Evolutionary conservation across 768 basidiomycete species (phyloP).

Genomic region (Kwoniella bestiolae): DNA sequence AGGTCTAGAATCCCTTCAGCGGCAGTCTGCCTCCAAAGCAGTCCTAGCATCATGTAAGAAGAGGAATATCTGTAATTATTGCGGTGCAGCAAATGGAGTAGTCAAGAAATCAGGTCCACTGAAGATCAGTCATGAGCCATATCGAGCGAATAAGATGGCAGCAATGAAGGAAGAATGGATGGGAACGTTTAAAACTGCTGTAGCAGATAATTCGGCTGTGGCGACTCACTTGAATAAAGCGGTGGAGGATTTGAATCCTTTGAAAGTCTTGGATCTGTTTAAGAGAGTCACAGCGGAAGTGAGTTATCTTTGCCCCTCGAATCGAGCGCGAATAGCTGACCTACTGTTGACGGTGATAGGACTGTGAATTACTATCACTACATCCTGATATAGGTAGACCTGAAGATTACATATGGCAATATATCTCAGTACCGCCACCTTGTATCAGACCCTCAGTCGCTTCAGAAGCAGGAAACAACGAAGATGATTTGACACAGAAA

Average conservation of each 20-base stretch:
- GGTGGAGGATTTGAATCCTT: conserved; percentile 88
- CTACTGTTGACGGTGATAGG: conserved; percentile 61
- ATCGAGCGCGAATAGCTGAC: not conserved
- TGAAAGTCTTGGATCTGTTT: conserved; percentile 92
- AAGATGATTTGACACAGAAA: conserved; percentile 97
- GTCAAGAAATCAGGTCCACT: conserved; percentile 91
- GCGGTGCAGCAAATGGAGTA: conserved; percentile 87
- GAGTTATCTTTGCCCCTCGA: conserved; percentile 20
- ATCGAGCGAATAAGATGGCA: conserved; percentile 82
- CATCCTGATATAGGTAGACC: conserved; percentile 87
- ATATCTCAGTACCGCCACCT: conserved; percentile 95
- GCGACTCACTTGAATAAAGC: conserved; percentile 83
- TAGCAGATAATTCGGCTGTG: conserved; percentile 85
- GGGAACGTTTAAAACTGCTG: conserved; percentile 75
- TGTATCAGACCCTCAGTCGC: conserved; percentile 96
- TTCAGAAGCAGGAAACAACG: conserved; percentile 92
- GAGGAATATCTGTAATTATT: conserved; percentile 88
- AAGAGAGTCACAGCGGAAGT: conserved; percentile 90
- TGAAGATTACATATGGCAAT: conserved; percentile 98
- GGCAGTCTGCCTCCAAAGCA: conserved; percentile 77
- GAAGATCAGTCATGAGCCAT: conserved; percentile 98
- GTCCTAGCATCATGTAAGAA: conserved; percentile 88
- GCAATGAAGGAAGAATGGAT: conserved; percentile 88
- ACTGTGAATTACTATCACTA: conserved; percentile 91
- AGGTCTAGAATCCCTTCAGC: conserved; percentile 88